These are phyloP conservation scores for Hura crepitans DNA, from an alignment of 441 rosid species.

Conservation along the genomic window DNA sequence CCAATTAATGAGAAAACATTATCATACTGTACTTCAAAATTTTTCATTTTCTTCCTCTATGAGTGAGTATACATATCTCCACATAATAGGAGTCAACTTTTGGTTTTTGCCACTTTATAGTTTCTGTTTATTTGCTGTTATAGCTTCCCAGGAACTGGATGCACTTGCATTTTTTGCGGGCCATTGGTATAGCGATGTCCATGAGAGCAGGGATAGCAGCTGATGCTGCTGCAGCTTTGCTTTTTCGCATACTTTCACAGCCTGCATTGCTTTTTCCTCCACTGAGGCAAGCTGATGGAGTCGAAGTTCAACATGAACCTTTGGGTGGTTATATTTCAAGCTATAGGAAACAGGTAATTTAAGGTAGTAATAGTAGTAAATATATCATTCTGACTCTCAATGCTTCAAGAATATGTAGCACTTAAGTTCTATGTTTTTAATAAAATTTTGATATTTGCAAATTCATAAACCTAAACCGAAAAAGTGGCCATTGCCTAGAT, in stretches of 20 bases:
- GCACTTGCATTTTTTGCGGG: slow-evolving; percentile 99
- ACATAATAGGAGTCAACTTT: not conserved
- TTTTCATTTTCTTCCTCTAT: not conserved
- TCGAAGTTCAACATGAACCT: slow-evolving; percentile 72
- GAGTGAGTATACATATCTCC: not conserved
- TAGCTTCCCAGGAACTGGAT: slow-evolving; percentile 99
- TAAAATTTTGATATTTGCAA: not conserved
- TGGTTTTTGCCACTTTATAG: not conserved
- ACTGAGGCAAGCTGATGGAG: slow-evolving; percentile 83
- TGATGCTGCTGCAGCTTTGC: slow-evolving; percentile 98
- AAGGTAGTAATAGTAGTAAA: slow-evolving; percentile 5
- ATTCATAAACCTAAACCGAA: not conserved
- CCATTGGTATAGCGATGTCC: slow-evolving; percentile 97
- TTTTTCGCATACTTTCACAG: slow-evolving; percentile 89
- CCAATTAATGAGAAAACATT: not conserved
- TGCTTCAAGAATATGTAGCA: slow-evolving; percentile 16
- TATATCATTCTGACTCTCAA: slow-evolving; percentile 15
- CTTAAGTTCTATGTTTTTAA: slow-evolving; percentile 2
- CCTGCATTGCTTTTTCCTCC: slow-evolving; percentile 99
- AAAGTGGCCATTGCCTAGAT: slow-evolving; percentile 5
- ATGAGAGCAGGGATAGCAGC: slow-evolving; percentile 99
- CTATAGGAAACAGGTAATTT: slow-evolving; percentile 77
- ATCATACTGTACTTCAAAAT: not conserved
- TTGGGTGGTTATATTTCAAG: slow-evolving; percentile 69
- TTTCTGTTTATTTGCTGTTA: slow-evolving; percentile 34